Percentiles rank a stretch among this genome's conserved stretches.
Evolutionary conservation across 2,329 filamentous ascomycete genomes (phyloP).

Genomic region (Penicillium sclerotigenum): DNA sequence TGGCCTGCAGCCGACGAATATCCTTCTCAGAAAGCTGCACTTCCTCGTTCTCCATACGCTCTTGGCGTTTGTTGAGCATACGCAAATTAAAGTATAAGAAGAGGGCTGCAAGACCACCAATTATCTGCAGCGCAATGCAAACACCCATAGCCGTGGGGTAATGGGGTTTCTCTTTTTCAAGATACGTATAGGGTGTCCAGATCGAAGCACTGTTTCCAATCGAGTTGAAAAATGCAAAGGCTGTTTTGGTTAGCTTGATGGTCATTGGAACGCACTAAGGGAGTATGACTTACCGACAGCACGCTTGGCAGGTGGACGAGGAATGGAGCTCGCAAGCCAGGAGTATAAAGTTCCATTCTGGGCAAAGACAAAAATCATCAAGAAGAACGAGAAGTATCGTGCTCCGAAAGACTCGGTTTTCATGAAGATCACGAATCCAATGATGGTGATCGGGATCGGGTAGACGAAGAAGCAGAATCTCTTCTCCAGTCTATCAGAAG

Average conservation of each 20-base stretch:
- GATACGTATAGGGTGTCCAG: constrained; percentile 52
- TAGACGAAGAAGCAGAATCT: constrained; percentile 55
- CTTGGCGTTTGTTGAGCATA: constrained; percentile 51
- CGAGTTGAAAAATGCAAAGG: constrained; percentile 55
- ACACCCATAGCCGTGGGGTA: constrained; percentile 45
- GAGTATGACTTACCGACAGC: constrained; percentile 37
- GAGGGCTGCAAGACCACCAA: constrained; percentile 37
- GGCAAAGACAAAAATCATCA: constrained; percentile 56
- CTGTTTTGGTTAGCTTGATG: constrained; percentile 15
- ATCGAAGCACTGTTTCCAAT: constrained; percentile 54
- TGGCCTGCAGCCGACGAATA: constrained; percentile 47
- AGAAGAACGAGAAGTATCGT: constrained; percentile 55
- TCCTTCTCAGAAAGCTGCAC: constrained; percentile 48
- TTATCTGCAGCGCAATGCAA: constrained; percentile 40
- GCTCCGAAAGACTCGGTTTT: constrained; percentile 50
- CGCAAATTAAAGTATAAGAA: constrained; percentile 41
- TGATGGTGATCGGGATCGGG: constrained; percentile 51
- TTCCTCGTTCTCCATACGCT: constrained; percentile 50
- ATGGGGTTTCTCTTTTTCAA: constrained; percentile 36
- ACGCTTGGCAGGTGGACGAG: constrained; percentile 54
- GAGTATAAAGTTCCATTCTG: constrained; percentile 30
- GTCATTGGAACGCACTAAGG: not conserved
- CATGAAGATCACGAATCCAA: constrained; percentile 56
- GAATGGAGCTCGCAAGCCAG: constrained; percentile 51
- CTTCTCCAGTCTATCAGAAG: constrained; percentile 46